These are phyloP conservation scores for Nannizziopsis arthrosporioides DNA, from an alignment of 2,329 filamentous ascomycete genomes.

Conservation along the genomic window DNA sequence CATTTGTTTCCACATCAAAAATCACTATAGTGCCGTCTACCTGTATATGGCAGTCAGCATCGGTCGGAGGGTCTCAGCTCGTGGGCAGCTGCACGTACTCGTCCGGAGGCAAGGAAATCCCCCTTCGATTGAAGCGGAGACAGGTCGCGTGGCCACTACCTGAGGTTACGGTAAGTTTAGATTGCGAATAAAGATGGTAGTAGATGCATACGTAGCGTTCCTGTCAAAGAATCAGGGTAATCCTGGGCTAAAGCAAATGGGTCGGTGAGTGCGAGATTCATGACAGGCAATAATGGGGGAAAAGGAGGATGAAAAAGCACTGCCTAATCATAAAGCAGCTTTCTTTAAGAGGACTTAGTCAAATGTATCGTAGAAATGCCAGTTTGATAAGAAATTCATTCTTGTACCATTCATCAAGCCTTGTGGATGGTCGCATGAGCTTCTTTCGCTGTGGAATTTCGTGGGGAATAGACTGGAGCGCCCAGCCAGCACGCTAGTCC, in stretches of 20 bases:
- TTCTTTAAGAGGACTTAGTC: not conserved
- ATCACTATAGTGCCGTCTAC: slow-evolving; percentile 86
- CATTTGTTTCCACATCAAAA: slow-evolving; percentile 96
- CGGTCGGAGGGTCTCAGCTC: too few relatives aligned
- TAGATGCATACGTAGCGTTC: slow-evolving; percentile 60
- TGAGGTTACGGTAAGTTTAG: slow-evolving; percentile 19
- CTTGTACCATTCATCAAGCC: not conserved
- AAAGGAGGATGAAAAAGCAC: not conserved
- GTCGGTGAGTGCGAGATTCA: slow-evolving; percentile 63
- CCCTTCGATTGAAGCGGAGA: slow-evolving; percentile 86
- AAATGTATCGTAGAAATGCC: not conserved
- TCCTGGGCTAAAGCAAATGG: slow-evolving; percentile 64
- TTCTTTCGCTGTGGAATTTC: not conserved
- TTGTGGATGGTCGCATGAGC: not conserved
- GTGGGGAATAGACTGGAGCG: slow-evolving; percentile 6
- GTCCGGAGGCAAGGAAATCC: slow-evolving; percentile 86
- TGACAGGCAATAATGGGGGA: slow-evolving; percentile 26
- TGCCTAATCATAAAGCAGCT: not conserved
- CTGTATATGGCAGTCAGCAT: slow-evolving; percentile 22
- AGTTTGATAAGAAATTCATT: not conserved
- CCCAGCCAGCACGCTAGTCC: slow-evolving; percentile 6
- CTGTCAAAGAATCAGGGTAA: slow-evolving; percentile 81
- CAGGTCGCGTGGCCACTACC: slow-evolving; percentile 53
- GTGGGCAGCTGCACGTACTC: slow-evolving; percentile 41
- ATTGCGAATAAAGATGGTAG: slow-evolving; percentile 9